Evolutionary conservation across 2,329 filamentous ascomycete species (phyloP).

Genomic region (Rutstroemia sp.): DNA sequence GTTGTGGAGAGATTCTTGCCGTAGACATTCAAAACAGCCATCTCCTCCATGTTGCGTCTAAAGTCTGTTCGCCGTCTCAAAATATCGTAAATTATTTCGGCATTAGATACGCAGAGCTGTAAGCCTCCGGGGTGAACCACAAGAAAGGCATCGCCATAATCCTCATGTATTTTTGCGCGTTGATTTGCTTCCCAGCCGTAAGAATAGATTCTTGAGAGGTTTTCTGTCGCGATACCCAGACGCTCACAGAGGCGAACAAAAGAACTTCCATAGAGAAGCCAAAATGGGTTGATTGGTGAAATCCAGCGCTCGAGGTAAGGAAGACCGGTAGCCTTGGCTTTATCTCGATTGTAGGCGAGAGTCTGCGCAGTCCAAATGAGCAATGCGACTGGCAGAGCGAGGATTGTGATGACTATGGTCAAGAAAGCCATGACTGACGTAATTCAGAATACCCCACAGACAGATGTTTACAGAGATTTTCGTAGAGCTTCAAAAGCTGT

Average conservation of each 20-base stretch:
- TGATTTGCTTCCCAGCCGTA: constrained; percentile 3
- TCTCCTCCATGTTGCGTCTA: constrained; percentile 1
- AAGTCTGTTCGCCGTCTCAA: not conserved
- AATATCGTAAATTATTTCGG: not conserved
- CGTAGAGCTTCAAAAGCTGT: too few relatives aligned
- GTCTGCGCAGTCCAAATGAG: not conserved
- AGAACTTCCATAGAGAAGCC: constrained; percentile 2
- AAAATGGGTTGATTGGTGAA: not conserved
- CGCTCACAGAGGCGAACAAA: not conserved
- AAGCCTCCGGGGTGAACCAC: not conserved
- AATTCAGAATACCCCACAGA: too few relatives aligned
- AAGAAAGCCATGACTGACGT: too few relatives aligned
- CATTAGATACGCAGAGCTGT: not conserved
- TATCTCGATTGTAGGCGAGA: not conserved
- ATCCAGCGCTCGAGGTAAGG: not conserved
- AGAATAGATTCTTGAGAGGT: not conserved
- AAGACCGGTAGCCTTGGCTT: not conserved
- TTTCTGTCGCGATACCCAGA: not conserved
- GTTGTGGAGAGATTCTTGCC: not conserved
- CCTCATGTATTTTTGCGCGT: not conserved
- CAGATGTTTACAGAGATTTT: too few relatives aligned
- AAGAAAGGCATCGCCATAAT: not conserved
- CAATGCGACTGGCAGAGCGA: too few relatives aligned
- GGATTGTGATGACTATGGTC: too few relatives aligned
- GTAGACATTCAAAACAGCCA: constrained; percentile 1